Conservation (phyloP, 306 rosid genomes). For the Echinosophora koreensis region DNA sequence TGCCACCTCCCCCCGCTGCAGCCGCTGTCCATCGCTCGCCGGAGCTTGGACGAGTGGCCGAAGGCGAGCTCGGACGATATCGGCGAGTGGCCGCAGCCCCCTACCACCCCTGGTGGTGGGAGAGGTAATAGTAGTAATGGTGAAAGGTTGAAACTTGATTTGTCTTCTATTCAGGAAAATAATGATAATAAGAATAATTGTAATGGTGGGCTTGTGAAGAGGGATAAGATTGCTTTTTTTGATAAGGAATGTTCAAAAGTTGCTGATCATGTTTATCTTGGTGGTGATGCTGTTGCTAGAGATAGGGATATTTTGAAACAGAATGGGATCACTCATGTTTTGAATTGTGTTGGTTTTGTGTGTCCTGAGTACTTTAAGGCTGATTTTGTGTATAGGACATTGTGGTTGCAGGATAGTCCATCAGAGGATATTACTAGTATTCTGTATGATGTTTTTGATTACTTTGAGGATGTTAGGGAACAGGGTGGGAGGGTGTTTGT, state of each 20-base stretch:
- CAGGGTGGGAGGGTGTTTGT: conserved; percentile 91
- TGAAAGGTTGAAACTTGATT: conserved; percentile 96
- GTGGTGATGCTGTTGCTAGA: conserved; percentile 99
- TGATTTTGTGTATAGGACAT: conserved; percentile 90
- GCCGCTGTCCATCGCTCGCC: conserved; percentile 90
- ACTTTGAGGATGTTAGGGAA: conserved; percentile 98
- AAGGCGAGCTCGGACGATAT: conserved; percentile 93
- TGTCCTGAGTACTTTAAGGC: conserved; percentile 95
- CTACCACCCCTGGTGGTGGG: conserved; percentile 87
- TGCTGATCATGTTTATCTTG: conserved; percentile 92
- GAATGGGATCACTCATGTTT: conserved; percentile 89
- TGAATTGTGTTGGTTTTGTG: conserved; percentile 97
- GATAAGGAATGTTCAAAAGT: conserved; percentile 97
- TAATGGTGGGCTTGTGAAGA: conserved; percentile 91
- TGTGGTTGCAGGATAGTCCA: conserved; percentile 99
- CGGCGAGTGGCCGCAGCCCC: conserved; percentile 97
- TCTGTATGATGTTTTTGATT: conserved; percentile 93
- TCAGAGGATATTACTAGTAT: conserved; percentile 97
- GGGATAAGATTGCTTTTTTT: conserved; percentile 96
- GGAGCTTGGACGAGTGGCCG: conserved; percentile 99
- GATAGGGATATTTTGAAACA: conserved; percentile 87
- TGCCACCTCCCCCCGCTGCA: conserved; percentile 83
- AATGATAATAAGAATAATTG: conserved; percentile 59
- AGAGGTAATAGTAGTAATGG: conserved; percentile 58
- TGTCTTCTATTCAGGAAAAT: conserved; percentile 85